Conservation (phyloP, 352 stramenopile genomes). For the Peronosclerospora sorghi region DNA sequence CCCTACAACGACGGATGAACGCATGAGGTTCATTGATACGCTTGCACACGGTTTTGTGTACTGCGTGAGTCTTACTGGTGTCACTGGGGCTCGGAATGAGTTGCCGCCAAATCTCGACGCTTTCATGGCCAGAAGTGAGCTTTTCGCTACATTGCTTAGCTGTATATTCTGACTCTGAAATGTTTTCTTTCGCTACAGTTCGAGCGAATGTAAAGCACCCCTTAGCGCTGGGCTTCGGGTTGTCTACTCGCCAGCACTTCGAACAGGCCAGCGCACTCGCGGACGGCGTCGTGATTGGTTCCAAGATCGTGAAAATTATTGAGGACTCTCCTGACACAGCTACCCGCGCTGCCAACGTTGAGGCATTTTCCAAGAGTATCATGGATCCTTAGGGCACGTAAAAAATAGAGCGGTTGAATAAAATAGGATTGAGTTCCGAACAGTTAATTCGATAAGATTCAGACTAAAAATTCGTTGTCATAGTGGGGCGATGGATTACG, state of each 20-base stretch:
- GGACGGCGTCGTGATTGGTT: conserved; percentile 86
- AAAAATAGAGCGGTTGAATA: not conserved
- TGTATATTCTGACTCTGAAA: not conserved
- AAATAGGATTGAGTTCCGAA: too few relatives aligned
- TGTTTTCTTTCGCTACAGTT: conserved; percentile 29
- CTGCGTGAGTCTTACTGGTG: conserved; percentile 82
- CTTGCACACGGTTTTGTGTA: conserved; percentile 81
- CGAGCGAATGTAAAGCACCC: conserved; percentile 79
- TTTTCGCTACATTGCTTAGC: not conserved
- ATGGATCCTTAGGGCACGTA: conserved; percentile 24
- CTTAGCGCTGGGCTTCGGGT: conserved; percentile 94
- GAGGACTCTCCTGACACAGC: conserved; percentile 49
- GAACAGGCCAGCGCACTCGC: conserved; percentile 86
- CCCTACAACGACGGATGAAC: conserved; percentile 92
- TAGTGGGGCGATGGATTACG: too few relatives aligned
- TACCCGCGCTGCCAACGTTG: conserved; percentile 52
- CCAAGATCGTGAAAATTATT: conserved; percentile 81
- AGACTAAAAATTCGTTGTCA: not conserved
- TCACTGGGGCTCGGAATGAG: conserved; percentile 88
- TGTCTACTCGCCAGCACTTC: conserved; percentile 90
- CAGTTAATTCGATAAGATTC: too few relatives aligned
- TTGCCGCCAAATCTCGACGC: conserved; percentile 88
- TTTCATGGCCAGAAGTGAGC: conserved; percentile 87
- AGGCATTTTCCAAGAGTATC: conserved; percentile 72
- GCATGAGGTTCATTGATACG: conserved; percentile 77